Evolutionary conservation across 257 asterid genomes (phyloP).

Genomic region (Penstemon barbatus): DNA sequence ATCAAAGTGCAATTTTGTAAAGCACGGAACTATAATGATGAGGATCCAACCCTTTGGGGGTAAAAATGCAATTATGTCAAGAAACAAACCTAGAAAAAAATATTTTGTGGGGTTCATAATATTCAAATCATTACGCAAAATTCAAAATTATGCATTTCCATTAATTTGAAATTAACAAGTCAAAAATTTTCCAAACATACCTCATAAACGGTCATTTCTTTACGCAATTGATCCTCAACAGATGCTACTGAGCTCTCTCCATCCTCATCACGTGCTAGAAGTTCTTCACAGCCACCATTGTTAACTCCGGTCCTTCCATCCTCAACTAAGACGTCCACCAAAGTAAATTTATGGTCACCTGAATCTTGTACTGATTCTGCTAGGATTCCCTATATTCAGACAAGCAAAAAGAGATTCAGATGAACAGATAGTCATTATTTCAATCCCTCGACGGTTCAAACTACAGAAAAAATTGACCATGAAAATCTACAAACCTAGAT

Average conservation of each 20-base stretch:
- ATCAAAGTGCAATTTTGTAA: too few species aligned
- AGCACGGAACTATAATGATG: too few species aligned
- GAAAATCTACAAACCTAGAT: slow-evolving; percentile 6
- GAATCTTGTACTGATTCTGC: slow-evolving; percentile 63
- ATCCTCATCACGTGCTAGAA: slow-evolving; percentile 79
- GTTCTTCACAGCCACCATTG: slow-evolving; percentile 71
- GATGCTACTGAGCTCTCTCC: slow-evolving; percentile 85
- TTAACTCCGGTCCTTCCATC: slow-evolving; percentile 57
- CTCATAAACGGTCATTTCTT: slow-evolving; percentile 97
- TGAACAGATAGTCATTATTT: slow-evolving; percentile 11
- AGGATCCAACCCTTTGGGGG: too few species aligned
- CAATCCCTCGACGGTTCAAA: neutral
- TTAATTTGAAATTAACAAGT: neutral
- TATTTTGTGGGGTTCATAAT: too few species aligned
- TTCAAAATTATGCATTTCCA: neutral
- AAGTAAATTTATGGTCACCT: slow-evolving; percentile 53
- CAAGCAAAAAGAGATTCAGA: slow-evolving; percentile 24
- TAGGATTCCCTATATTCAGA: slow-evolving; percentile 71
- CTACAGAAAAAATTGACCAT: neutral
- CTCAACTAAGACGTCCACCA: slow-evolving; percentile 72
- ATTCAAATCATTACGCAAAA: too few species aligned
- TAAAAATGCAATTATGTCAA: too few species aligned
- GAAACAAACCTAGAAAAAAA: too few species aligned
- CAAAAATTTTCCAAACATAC: slow-evolving; percentile 33
- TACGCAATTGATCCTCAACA: slow-evolving; percentile 84